These are phyloP conservation scores for Colletotrichum simmondsii DNA, from an alignment of 2,329 filamentous ascomycete species.

Conservation along the genomic window DNA sequence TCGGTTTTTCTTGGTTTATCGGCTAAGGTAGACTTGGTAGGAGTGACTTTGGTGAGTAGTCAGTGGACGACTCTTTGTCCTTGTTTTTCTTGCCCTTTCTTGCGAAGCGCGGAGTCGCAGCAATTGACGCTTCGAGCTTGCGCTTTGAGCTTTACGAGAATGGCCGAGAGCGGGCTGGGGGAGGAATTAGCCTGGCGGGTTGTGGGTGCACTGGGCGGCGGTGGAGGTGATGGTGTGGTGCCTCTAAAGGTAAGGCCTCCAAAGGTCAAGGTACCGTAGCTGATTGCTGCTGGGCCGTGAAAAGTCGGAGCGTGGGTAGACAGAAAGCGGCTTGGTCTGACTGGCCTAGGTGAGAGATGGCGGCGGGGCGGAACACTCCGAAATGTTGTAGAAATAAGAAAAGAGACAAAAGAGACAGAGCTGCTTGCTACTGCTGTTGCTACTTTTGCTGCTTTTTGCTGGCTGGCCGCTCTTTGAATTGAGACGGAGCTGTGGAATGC, in stretches of 20 bases:
- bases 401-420: background rate
- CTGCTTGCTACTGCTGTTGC: background rate
- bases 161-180: conserved; percentile 33
- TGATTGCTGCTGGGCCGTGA: conserved; percentile 15
- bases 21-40: background rate
- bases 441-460: background rate
- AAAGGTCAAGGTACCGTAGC: background rate
- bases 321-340: conserved; percentile 18
- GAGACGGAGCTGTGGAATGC: conserved; percentile 17
- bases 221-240: conserved; percentile 2
- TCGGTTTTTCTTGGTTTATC: background rate
- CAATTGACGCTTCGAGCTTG: conserved; percentile 19
- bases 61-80: conserved; percentile 20
- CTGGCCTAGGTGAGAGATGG: background rate
- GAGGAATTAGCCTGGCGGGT: conserved; percentile 18
- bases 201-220: conserved; percentile 13
- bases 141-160: conserved; percentile 32
- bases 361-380: conserved; percentile 18
- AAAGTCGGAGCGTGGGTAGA: conserved; percentile 24
- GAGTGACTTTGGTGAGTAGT: too few relatives aligned
- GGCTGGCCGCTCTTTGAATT: background rate
- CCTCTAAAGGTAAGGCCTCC: too few relatives aligned
- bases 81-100: conserved; percentile 1
- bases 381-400: background rate
- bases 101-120: background rate